Evolutionary conservation across 768 basidiomycete genomes (phyloP), one percentile per base, ranked within the genome.

Genomic region (Lyophyllum decastes): DNA sequence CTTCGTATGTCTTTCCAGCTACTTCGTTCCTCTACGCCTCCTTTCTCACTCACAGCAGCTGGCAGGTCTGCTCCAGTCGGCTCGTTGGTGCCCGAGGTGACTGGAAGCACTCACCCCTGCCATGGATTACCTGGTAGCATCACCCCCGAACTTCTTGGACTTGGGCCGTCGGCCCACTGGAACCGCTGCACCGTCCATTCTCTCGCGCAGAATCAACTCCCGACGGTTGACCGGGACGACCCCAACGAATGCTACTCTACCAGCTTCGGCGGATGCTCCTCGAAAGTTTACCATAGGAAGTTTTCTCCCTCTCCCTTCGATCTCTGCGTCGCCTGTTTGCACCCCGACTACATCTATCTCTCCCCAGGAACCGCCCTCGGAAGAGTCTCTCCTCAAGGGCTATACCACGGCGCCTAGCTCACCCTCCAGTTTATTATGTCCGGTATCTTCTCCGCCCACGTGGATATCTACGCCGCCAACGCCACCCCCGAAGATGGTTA

Each of bases 381-480:
- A 60, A 26, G 64, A 61, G 21, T 49, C 59, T 22, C 35, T 47
- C 33, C 19, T 54, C 9, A 64, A 65, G 35, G 57, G 54, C 7
- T 60, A 56, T 47, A 63, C 59, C 24, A 66, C 68, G 4, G 67
- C 69, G 17, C 61, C 64, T 16, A 61, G 58, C 19, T 61, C 70
- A 19, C 66, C 67, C 52, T 67, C 66, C 14, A 27, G 43, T n/a
- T 50, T 58, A 41, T 63, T 61, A 17, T 33, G 54, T 38, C 53
- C 59, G 10, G 64, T 68, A 24, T 60, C 68, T 40, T 62, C 71
- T 34, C 70, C 80, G 2, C 83, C 83, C 44, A 82, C 78, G 49
- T 84, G 84, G 84, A 82, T 78, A 43, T 79, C 84, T 14, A 83
- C 80, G 10, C 84, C 83, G 25, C 83, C 84, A 25, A 85, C 84